Base-by-base conservation (phyloP, 371 early-diverging fungal genomes). In the Sporodiniella umbellata region DNA sequence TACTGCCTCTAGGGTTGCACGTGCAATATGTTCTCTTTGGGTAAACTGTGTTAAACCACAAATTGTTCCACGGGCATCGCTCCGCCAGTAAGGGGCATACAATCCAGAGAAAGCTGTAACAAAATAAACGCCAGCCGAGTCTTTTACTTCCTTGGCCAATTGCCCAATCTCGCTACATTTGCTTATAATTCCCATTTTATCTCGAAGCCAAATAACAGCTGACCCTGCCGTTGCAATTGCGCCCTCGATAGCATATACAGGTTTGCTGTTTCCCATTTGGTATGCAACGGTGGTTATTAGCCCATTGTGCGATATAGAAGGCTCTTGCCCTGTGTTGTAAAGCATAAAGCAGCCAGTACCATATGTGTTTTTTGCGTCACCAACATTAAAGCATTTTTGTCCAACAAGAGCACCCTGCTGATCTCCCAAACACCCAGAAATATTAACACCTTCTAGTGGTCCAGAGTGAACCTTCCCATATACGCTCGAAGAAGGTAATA, bases 271-370 rank as follows among this genome's bases (percentile, higher is more conserved):
- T 8, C 93, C 95, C 22, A 96, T 80, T 64, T 95, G 81, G 75
- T 91, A 98, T 3, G 81, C 96, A 14, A 96, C 91, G 2, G 97
- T 98, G 0, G 95, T 93, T 26, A 98, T 60, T 21, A 98, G 77
- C 0, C 98, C 97, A 58, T 91, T 74, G 42, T 75, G 76, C 26
- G 95, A 93, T 35, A 83, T 60, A 17, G 93, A 87, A 21, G 88
- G 86, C 22, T 77, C 58, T 2, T 65, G 39, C 12, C 98, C 98
- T 3, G 92, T 92, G 79, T 98, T 96, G 75, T 89, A 92, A 31
- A 98, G 69, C 93, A 96, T 88, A 68, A 96, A 96, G 66, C 95
- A 93, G 10, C 98, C 98, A 4, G 96, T 96, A 28, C 98, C 98
- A 72, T 93, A 80, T 8, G 98, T 98, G 77, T 93, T 95, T 75